Evolutionary conservation across 192 early-diverging fungal genomes (phyloP).

Genomic region (Pilaira anomala): DNA sequence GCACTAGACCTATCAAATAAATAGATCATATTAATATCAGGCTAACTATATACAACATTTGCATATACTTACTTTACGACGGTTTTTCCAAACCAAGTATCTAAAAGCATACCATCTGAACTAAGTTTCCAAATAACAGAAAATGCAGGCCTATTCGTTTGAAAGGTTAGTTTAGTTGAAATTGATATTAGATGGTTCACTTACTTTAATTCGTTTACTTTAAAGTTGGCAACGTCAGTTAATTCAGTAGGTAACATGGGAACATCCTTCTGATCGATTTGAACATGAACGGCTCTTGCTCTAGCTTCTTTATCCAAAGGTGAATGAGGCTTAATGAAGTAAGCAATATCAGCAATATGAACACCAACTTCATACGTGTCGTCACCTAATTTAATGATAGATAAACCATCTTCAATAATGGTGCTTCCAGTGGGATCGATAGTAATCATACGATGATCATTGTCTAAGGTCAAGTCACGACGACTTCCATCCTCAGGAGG

Average conservation of each 20-base stretch:
- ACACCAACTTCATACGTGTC: slow-evolving; percentile 72
- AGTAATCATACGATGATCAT: slow-evolving; percentile 70
- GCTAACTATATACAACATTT: background rate
- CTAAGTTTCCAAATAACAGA: slow-evolving; percentile 97
- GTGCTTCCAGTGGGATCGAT: slow-evolving; percentile 76
- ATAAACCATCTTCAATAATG: slow-evolving; percentile 76
- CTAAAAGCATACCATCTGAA: slow-evolving; percentile 75
- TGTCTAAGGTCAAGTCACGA: slow-evolving; percentile 65
- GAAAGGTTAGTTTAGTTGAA: background rate
- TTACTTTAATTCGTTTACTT: slow-evolving; percentile 69
- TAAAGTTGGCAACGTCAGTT: slow-evolving; percentile 90
- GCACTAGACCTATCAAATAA: slow-evolving; percentile 6
- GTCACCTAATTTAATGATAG: slow-evolving; percentile 53
- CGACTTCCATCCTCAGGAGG: slow-evolving; percentile 56
- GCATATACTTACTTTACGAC: slow-evolving; percentile 19
- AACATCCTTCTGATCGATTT: slow-evolving; percentile 90
- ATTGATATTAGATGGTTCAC: background rate
- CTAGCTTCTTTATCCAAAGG: slow-evolving; percentile 94
- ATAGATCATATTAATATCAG: too few species aligned
- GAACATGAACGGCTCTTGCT: slow-evolving; percentile 86
- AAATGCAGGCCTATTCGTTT: slow-evolving; percentile 26
- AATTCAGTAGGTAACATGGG: slow-evolving; percentile 93
- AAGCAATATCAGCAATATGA: slow-evolving; percentile 92
- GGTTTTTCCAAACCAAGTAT: slow-evolving; percentile 70
- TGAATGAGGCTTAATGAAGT: slow-evolving; percentile 91